These are phyloP conservation scores for Scedosporium minutisporum DNA, from an alignment of 2,329 filamentous ascomycete genomes.

Conservation along the genomic window DNA sequence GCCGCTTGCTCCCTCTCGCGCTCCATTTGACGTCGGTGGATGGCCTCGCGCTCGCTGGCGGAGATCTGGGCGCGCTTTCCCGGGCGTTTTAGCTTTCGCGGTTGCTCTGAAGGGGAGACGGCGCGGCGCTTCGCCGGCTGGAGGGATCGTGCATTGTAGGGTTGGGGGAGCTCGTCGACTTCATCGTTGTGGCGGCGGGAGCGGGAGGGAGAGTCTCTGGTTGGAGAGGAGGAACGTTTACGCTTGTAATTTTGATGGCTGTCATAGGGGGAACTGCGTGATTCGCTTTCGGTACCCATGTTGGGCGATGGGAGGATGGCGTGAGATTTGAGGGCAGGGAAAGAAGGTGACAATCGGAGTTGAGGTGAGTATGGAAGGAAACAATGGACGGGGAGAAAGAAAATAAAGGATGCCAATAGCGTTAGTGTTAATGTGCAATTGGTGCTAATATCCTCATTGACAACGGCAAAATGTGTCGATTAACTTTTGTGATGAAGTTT, in stretches of 20 bases:
- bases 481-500: not conserved
- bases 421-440: no score
- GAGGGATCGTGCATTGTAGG: conserved; percentile 49
- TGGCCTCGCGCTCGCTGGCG: conserved; percentile 56
- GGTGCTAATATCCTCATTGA: not conserved
- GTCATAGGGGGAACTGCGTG: conserved; percentile 5
- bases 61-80: conserved; percentile 58
- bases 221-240: conserved; percentile 26
- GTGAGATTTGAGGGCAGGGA: not conserved
- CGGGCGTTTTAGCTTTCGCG: conserved; percentile 60
- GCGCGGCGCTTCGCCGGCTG: conserved; percentile 50
- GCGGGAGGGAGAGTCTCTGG: conserved; percentile 11
- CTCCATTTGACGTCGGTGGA: conserved; percentile 52
- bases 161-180: conserved; percentile 42
- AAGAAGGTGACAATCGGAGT: not conserved
- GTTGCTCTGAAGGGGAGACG: conserved; percentile 43
- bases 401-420: no score
- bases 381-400: no score
- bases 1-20: conserved; percentile 35
- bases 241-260: conserved; percentile 17
- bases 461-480: not conserved
- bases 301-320: not conserved
- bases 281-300: conserved; percentile 5
- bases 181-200: conserved; percentile 17
- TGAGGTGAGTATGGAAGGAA: not conserved